These are phyloP conservation scores for Cucurbita pepo DNA, from an alignment of 306 rosid genomes.

Conservation along the genomic window DNA sequence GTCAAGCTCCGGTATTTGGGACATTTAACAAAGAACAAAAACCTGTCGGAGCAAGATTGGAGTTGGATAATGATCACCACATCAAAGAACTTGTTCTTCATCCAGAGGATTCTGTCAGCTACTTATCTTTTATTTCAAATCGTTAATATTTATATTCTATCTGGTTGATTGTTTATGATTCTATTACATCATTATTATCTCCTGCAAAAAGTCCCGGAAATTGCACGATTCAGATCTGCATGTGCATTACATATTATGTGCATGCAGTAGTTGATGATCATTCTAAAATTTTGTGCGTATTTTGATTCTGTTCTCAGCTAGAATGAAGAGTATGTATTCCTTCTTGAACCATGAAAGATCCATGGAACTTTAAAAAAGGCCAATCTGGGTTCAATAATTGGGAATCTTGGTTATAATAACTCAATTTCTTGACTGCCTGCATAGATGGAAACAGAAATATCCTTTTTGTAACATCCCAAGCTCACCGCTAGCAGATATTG, in stretches of 20 bases:
- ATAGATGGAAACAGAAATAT: too few relatives aligned
- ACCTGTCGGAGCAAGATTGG: conserved; percentile 8
- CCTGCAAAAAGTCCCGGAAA: not conserved
- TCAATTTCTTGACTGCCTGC: not conserved
- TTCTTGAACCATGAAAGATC: not conserved
- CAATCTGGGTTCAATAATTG: not conserved
- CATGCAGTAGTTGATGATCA: not conserved
- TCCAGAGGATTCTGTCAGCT: conserved; percentile 78
- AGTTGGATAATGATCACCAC: conserved; percentile 22
- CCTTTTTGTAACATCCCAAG: too few relatives aligned
- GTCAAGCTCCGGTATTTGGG: conserved; percentile 27
- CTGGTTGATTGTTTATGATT: not conserved
- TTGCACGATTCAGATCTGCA: not conserved
- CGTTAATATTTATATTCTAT: not conserved
- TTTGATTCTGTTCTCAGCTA: not conserved
- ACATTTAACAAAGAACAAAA: conserved; percentile 27
- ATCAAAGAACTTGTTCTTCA: conserved; percentile 37
- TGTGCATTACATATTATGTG: not conserved
- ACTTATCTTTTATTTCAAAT: conserved; percentile 9
- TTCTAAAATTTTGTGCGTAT: not conserved
- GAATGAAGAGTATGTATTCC: not conserved
- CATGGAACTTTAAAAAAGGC: not conserved
- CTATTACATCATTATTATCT: not conserved
- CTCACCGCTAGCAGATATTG: too few relatives aligned
- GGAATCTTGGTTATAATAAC: not conserved